Evolutionary conservation across 208 protist genomes (phyloP).

Genomic region (Jaenimonas drosophilae): DNA sequence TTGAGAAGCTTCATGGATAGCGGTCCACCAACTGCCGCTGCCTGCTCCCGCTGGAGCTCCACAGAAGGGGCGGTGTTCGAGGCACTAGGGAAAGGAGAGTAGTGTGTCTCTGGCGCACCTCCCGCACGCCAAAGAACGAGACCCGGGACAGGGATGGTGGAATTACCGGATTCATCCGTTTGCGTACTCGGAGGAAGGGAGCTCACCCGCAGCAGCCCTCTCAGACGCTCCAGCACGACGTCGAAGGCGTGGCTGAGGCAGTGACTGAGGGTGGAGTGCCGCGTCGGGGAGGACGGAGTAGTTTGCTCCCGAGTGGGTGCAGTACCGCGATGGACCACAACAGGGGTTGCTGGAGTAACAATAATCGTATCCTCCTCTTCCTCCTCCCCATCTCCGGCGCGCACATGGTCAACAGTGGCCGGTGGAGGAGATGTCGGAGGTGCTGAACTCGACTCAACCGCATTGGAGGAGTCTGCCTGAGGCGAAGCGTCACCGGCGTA

Average conservation of each 20-base stretch:
- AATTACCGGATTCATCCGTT: constrained; percentile 1
- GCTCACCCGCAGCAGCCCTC: constrained; percentile 19
- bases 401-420: no score
- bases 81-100: constrained; percentile 1
- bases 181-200: neutral
- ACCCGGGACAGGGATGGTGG: constrained; percentile 4
- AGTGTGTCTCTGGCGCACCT: constrained; percentile 2
- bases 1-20: constrained; percentile 64
- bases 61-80: neutral
- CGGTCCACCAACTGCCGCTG: constrained; percentile 16
- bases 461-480: constrained; percentile 2
- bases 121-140: constrained; percentile 11
- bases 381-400: no score
- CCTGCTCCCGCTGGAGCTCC: neutral
- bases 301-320: no score
- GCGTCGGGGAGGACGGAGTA: no score
- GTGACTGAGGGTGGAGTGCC: constrained; percentile 12
- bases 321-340: no score
- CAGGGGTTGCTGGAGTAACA: no score
- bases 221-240: constrained; percentile 17
- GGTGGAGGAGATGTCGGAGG: no score
- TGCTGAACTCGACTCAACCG: no score
- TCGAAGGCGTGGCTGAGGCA: constrained; percentile 27
- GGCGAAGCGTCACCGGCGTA: constrained; percentile 12
- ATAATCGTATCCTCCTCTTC: no score